Evolutionary conservation across 352 stramenopile genomes (phyloP).

Genomic region (Phytophthora hybrid): DNA sequence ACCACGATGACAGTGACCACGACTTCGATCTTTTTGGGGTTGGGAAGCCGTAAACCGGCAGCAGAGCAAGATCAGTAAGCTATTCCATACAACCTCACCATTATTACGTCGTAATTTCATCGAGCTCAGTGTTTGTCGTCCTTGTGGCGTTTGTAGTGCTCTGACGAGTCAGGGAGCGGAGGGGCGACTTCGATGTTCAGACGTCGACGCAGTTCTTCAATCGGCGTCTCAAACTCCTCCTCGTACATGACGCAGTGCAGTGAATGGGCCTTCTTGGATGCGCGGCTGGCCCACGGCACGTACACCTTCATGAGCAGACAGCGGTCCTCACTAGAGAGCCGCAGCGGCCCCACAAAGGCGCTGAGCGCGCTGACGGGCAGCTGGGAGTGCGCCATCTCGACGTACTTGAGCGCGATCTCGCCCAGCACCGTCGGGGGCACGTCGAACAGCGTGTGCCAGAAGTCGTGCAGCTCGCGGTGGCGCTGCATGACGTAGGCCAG

Average conservation of each 20-base stretch:
- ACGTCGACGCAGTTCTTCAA: conserved; percentile 86
- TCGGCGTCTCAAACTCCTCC: conserved; percentile 92
- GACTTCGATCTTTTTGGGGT: conserved; percentile 47
- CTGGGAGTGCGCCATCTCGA: conserved; percentile 97
- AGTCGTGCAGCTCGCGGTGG: conserved; percentile 96
- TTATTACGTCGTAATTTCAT: background rate
- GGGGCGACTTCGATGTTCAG: conserved; percentile 63
- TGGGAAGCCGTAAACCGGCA: conserved; percentile 26
- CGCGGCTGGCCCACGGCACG: conserved; percentile 94
- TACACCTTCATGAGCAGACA: conserved; percentile 86
- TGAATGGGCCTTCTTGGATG: conserved; percentile 69
- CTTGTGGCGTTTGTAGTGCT: conserved; percentile 39
- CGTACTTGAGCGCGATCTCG: conserved; percentile 97
- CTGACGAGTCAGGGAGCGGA: conserved; percentile 39
- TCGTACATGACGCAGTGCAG: conserved; percentile 98
- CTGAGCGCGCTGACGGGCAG: conserved; percentile 95
- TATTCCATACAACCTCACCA: conserved; percentile 14
- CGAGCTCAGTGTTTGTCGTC: conserved; percentile 24
- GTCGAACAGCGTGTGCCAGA: conserved; percentile 96
- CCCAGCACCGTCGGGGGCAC: conserved; percentile 95
- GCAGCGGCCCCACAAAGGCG: conserved; percentile 90
- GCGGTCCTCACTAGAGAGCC: conserved; percentile 78
- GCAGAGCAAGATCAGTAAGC: conserved; percentile 15
- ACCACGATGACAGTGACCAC: conserved; percentile 28
- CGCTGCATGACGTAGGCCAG: conserved; percentile 97